Base-by-base conservation (phyloP, 352 stramenopile species). In the Phytophthora nicotianae region DNA sequence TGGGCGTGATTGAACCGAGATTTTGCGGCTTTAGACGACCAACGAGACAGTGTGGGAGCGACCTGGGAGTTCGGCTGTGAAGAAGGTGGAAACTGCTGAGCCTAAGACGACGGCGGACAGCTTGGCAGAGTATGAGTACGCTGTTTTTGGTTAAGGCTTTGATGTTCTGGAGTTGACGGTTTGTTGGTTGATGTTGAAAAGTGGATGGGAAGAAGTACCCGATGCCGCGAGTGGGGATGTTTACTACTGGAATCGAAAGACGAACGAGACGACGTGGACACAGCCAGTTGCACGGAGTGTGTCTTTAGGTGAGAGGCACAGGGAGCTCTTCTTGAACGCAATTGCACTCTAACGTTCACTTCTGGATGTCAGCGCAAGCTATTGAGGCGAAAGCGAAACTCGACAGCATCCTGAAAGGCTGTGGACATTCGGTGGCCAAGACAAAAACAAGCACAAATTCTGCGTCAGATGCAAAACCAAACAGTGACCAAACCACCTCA, bases 171-270 rank as follows among this genome's bases (percentile, higher is more conserved):
- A 17, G 37, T 19, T 48, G 38, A 47, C 23, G 11, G 21, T 38
- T 43, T n/a, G 9, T 62, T 62, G 21, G 19, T 48, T 21, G 1
- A 40, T 74, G 16, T 41, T 38, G 13, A 38, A 8, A n/a, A 94
- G 83, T 47, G 79, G 66, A 11, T 94, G 86, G 86, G 68, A 91
- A 69, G 53, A 75, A 55, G 79, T 91, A 5, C 29, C 56, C 11
- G 86, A 94, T 65, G 62, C 78, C 3, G 46, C 74, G 5, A 90
- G 78, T 20, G 69, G 77, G 1, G 68, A 81, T 11, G 55, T 73
- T 21, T 94, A 92, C 70, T 94, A 82, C 49, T 94, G 86, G 86
- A 87, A 94, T 67, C 68, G 64, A 9, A 64, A 74, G n/a, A 87
- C 83, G 24, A 82, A 86, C n/a, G 82, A 89, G 52, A 92, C 86